phyloP scores from a whole-genome alignment of 106 monocot genomes.

The Narthecium ossifragum region DNA sequence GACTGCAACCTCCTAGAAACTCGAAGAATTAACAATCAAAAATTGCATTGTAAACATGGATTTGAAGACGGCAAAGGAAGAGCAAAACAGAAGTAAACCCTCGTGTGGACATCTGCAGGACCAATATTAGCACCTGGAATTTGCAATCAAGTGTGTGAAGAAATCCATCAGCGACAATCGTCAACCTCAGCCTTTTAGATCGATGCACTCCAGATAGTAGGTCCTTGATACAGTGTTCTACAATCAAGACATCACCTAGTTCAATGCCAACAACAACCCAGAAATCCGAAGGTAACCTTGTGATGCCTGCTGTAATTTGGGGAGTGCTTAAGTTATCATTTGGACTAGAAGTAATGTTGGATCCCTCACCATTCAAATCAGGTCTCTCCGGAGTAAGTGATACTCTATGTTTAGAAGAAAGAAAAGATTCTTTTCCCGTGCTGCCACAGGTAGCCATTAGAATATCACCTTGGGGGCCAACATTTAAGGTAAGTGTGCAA shows the following conservation, averaged over 20 bases:
- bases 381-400: conserved; percentile 3
- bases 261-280: conserved; percentile 27
- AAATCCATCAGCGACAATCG: conserved; percentile 22
- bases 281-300: conserved; percentile 12
- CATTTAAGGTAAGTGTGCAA: conserved; percentile 15
- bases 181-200: conserved; percentile 19
- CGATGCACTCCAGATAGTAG: conserved; percentile 15
- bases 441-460: conserved; percentile 7
- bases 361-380: conserved; percentile 4
- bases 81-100: too few relatives aligned
- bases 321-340: too few relatives aligned
- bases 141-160: conserved; percentile 31
- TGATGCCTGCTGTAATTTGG: too few relatives aligned
- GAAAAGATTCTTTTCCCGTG: conserved; percentile 1
- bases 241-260: conserved; percentile 41
- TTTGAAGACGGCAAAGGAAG: too few relatives aligned
- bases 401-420: not conserved
- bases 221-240: conserved; percentile 23
- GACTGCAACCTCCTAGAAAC: too few relatives aligned
- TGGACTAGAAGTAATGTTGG: too few relatives aligned
- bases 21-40: too few relatives aligned
- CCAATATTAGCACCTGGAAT: conserved; percentile 36
- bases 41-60: too few relatives aligned
- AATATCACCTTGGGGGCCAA: conserved; percentile 16
- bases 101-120: too few relatives aligned